Conservation (phyloP, 805 yeast species). For the Candida succiphila region DNA sequence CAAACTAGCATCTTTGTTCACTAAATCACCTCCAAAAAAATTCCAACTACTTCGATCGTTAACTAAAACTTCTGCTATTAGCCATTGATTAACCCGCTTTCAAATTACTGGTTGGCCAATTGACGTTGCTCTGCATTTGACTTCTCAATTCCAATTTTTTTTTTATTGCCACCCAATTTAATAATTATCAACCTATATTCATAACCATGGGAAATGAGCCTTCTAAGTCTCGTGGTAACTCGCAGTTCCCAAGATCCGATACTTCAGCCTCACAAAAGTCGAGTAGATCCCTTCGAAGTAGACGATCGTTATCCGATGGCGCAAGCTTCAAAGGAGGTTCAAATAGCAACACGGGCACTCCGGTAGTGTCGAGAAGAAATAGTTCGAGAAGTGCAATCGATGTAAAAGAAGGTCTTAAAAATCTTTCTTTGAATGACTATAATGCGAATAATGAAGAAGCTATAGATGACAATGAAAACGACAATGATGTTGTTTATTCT, state of each 20-base stretch:
- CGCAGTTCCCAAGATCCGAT: conserved; percentile 20
- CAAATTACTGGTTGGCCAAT: no score
- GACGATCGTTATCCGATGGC: conserved; percentile 13
- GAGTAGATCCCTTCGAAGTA: conserved; percentile 18
- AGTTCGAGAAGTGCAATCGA: conserved; percentile 7
- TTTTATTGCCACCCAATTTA: no score
- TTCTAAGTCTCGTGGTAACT: conserved; percentile 18
- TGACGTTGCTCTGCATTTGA: no score
- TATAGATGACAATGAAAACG: conserved; percentile 3
- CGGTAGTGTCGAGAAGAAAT: conserved; percentile 16
- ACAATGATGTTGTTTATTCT: conserved; percentile 5
- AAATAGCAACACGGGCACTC: conserved; percentile 9
- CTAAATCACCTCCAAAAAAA: no score
- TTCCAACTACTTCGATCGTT: no score
- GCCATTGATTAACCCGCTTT: no score
- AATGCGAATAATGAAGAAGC: conserved; percentile 1
- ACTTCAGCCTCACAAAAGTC: conserved; percentile 21
- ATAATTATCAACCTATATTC: no score
- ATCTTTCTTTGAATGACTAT: conserved; percentile 6
- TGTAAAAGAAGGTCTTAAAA: conserved; percentile 6
- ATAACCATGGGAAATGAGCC: conserved; percentile 24
- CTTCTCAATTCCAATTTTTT: no score
- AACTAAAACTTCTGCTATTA: no score
- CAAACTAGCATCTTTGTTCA: no score
- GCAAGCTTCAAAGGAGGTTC: conserved; percentile 2